Percentiles rank a stretch among this genome's conserved stretches.
phyloP scores from a whole-genome alignment of 148 eudicot genomes.

The Diospyros kaki region DNA sequence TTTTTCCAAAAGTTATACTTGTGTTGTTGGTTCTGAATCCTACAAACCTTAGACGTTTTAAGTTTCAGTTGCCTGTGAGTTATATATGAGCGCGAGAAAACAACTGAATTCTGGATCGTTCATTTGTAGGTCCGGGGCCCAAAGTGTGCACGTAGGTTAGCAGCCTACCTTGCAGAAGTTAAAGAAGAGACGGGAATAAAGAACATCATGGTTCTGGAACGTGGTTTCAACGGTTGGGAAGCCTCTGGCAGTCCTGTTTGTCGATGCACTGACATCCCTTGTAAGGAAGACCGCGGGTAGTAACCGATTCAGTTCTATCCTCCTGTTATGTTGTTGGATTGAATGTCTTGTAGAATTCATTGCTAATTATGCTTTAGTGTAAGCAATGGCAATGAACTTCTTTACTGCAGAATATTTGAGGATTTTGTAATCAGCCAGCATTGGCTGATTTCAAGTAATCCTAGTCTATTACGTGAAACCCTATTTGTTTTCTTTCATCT shows the following conservation, averaged over 20 bases:
- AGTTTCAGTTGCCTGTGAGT: not conserved
- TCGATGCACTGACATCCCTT: conserved; percentile 65
- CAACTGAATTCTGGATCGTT: conserved; percentile 1
- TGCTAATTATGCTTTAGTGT: too few species aligned
- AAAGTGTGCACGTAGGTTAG: conserved; percentile 72
- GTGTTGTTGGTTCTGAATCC: not conserved
- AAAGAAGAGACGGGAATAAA: conserved; percentile 54
- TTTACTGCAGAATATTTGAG: too few species aligned
- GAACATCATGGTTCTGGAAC: conserved; percentile 74
- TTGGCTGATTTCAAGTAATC: too few species aligned
- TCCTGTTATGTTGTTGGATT: not conserved
- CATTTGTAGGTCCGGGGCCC: conserved; percentile 85
- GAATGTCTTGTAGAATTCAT: too few species aligned
- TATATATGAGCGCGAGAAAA: not conserved
- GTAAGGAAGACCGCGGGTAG: conserved; percentile 51
- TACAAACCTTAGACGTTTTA: not conserved
- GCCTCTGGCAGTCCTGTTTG: conserved; percentile 91
- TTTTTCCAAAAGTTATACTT: not conserved
- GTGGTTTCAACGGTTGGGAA: conserved; percentile 94
- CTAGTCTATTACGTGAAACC: too few species aligned
- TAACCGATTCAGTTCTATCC: not conserved
- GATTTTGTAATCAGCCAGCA: too few species aligned
- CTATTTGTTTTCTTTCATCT: too few species aligned
- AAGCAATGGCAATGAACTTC: too few species aligned
- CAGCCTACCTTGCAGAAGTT: conserved; percentile 60